phyloP scores from a whole-genome alignment of 306 rosid genomes.

The Acacia confusa region DNA sequence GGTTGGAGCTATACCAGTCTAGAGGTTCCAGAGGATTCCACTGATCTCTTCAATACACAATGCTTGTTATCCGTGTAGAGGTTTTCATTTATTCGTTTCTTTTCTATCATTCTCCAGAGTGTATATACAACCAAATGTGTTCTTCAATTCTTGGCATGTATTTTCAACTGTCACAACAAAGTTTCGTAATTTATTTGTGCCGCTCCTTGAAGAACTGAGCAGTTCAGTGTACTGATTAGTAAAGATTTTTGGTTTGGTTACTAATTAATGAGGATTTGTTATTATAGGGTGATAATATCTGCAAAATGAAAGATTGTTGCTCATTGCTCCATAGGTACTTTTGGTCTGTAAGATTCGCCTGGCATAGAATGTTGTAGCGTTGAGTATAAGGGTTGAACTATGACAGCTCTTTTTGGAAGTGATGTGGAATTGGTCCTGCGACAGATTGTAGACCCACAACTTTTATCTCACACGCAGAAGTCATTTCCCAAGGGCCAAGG shows the following conservation, averaged over 20 bases:
- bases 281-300: not conserved
- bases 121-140: constrained; percentile 47
- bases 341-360: not conserved
- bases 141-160: constrained; percentile 10
- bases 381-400: not conserved
- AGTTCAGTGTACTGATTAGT: not conserved
- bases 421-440: not conserved
- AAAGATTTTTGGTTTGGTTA: not conserved
- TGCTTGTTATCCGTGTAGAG: constrained; percentile 12
- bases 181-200: not conserved
- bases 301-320: not conserved
- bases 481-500: not conserved
- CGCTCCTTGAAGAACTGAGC: not conserved
- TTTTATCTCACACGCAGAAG: not conserved
- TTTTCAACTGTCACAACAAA: constrained; percentile 3
- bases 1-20: constrained; percentile 88
- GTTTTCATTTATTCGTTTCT: constrained; percentile 19
- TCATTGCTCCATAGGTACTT: not conserved
- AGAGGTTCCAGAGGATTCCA: constrained; percentile 79
- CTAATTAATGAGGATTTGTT: not conserved
- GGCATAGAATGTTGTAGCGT: not conserved
- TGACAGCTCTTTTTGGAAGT: not conserved
- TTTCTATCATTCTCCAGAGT: constrained; percentile 36
- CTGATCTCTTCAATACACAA: constrained; percentile 40
- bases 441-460: not conserved